Evolutionary conservation across 1,284 basidiomycete species (phyloP), one percentile per base, ranked within the genome.

Genomic region (Clitocybe nebularis): DNA sequence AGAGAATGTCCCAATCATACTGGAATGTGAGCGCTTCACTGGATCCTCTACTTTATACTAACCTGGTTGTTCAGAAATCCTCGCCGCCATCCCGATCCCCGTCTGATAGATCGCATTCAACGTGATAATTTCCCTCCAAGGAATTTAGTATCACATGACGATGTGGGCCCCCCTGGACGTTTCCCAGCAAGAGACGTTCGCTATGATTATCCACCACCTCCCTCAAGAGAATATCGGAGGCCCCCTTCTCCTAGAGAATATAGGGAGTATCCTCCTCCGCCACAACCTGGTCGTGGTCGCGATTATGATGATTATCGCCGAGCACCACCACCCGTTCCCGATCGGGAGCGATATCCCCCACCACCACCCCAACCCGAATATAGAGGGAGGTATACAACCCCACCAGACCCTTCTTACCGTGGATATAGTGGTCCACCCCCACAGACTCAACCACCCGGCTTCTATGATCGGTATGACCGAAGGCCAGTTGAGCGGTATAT

Each of bases 1-100:
- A 89, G 87, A 57, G 88, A 90, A 61, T 90, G 87, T 51, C 82
- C 84, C 13, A 81, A 77, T 54, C 71, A 74, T 51, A 60, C 66
- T 32, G 66, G 68, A 33, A 63, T 65, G 68, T 75, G 48, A 57
- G 63, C 60, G 10, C 11, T 22, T 36, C 10, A 36, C 17, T 14
- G 20, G 28, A 2, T 0, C 13, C 28, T 20, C 6, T 33, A 38
- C n/a, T 24, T 26, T 3, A 43, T 37, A 41, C 23, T 39, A 16
- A 24, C 17, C 23, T 20, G 22, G 43, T 16, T 38, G 23, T 16
- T 30, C 21, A 58, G 62, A 23, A 39, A 43, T 30, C 49, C 56
- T 41, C 67, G 67, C 42, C 63, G 63, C 36, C 56, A 57, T 44
- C 68, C 72, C 44, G 79, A 81, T 4, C 60, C 69, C 28, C 64